Percentiles rank a stretch among this genome's conserved stretches.
Conservation (phyloP, 1,139 yeast species). For the Protomyces lactucae-debilis region DNA sequence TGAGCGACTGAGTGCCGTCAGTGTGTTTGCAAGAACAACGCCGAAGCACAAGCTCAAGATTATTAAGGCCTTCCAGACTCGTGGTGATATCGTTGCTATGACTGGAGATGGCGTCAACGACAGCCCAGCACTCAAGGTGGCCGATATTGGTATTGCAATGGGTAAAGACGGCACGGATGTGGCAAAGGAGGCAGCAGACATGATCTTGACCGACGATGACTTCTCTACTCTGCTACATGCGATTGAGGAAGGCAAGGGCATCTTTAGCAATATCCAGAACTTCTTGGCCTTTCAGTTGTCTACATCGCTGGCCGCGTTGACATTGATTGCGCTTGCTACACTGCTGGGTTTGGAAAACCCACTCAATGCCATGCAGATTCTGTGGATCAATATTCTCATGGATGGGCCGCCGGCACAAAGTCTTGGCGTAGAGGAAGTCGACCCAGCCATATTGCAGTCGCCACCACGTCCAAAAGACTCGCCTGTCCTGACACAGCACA, state of each 20-base stretch:
- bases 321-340: slow-evolving; percentile 81
- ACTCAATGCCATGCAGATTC: slow-evolving; percentile 95
- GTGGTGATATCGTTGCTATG: slow-evolving; percentile 98
- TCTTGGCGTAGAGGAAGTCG: slow-evolving; percentile 94
- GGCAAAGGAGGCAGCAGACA: slow-evolving; percentile 97
- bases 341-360: slow-evolving; percentile 87
- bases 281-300: slow-evolving; percentile 91
- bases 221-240: slow-evolving; percentile 88
- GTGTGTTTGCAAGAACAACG: slow-evolving; percentile 92
- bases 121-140: slow-evolving; percentile 96
- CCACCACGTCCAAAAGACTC: slow-evolving; percentile 89
- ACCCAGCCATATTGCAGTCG: slow-evolving; percentile 85
- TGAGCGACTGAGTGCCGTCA: slow-evolving; percentile 69
- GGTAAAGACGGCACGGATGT: slow-evolving; percentile 96
- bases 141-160: slow-evolving; percentile 97
- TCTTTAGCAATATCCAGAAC: slow-evolving; percentile 87
- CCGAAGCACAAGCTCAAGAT: slow-evolving; percentile 93
- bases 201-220: slow-evolving; percentile 95
- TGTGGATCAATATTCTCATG: slow-evolving; percentile 94
- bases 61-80: slow-evolving; percentile 81
- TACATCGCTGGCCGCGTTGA: slow-evolving; percentile 89
- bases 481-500: slow-evolving; percentile 64
- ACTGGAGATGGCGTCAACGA: slow-evolving; percentile 99
- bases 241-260: slow-evolving; percentile 94
- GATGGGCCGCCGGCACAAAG: slow-evolving; percentile 99